These are phyloP conservation scores for Globisporangium solare DNA, from an alignment of 352 stramenopile genomes.

Conservation along the genomic window DNA sequence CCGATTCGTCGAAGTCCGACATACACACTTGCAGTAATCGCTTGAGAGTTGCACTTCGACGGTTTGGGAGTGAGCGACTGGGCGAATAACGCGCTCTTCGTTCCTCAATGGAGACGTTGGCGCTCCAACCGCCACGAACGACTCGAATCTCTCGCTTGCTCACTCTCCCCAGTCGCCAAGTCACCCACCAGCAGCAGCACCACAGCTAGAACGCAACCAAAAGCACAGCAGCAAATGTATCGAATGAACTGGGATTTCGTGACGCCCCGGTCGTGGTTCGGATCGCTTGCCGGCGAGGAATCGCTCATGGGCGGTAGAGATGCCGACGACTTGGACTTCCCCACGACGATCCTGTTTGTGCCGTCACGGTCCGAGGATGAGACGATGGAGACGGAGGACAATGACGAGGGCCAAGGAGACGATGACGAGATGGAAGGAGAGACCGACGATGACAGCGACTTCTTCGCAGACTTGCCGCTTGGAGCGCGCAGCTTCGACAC, in stretches of 20 bases:
- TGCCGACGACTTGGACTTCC: slow-evolving; percentile 7
- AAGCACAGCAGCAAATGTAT: slow-evolving; percentile 27
- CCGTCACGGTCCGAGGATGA: slow-evolving; percentile 19
- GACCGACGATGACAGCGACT: slow-evolving; percentile 26
- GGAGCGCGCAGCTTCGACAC: slow-evolving; percentile 46
- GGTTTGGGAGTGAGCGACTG: too few relatives aligned
- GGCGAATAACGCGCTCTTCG: too few relatives aligned
- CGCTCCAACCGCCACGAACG: too few relatives aligned
- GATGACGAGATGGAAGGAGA: slow-evolving; percentile 7
- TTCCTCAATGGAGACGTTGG: too few relatives aligned
- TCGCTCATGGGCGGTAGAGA: slow-evolving; percentile 33
- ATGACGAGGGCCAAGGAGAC: slow-evolving; percentile 7
- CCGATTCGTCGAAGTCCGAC: too few relatives aligned
- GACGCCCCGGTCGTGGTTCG: slow-evolving; percentile 41
- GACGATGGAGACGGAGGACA: slow-evolving; percentile 11
- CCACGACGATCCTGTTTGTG: slow-evolving; percentile 19
- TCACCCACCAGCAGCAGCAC: too few relatives aligned
- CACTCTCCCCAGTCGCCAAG: too few relatives aligned
- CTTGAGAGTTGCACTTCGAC: too few relatives aligned
- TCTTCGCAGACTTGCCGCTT: slow-evolving; percentile 48
- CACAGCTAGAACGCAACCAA: too few relatives aligned
- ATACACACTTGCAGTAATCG: too few relatives aligned
- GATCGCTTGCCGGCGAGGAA: slow-evolving; percentile 43
- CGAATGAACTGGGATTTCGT: slow-evolving; percentile 51
- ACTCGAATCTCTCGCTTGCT: too few relatives aligned